Base-by-base conservation (phyloP, 352 stramenopile species). In the Globisporangium recalcitrans region DNA sequence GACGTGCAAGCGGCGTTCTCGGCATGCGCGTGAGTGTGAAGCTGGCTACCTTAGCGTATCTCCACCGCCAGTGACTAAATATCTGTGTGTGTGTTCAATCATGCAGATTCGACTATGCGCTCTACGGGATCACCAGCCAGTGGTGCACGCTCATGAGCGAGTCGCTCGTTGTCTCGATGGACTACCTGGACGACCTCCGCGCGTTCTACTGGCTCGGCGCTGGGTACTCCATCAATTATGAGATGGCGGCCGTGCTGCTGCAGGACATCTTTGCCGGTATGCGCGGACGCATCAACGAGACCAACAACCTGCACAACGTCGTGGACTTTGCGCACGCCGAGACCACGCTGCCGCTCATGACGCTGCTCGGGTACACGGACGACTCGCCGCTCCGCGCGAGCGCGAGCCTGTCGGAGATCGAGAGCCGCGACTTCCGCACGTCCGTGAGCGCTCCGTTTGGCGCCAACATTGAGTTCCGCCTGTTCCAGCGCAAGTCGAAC, bases 291-390 rank as follows among this genome's bases (percentile, higher is more conserved):
- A 72, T 78, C 52, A 61, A 63, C 0, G 74, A 72, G 8, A 44
- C 67, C 0, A 80, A 72, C 3, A 58, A 36, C 24, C 19, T 87
- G 1, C 67, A 71, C n/a, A 82, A 69, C 16, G 72, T 76, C 31
- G 74, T 89, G 16, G 71, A 75, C 40, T 90, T 93, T 67, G 84
- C 80, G 1, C 84, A 93, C 54, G 82, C 84, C 22, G 81, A 93
- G 67, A 93, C 84, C 8, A 85, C 75, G 36, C 58, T 93, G 16
- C 81, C 84, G 26, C 72, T 93, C 9, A 75, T 87, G 72, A 83
- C 71, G 21, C 67, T 93, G 16, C 71, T 93, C 16, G 81, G 83
- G 14, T 86, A 80, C 54, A 72, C 74, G 27, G 57, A 74, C 52
- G 68, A 66, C 22, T 68, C 63, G 1, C 60, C 73, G 14, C 66